These are phyloP conservation scores for Royoungia palumana DNA, from an alignment of 768 basidiomycete genomes.

Conservation along the genomic window DNA sequence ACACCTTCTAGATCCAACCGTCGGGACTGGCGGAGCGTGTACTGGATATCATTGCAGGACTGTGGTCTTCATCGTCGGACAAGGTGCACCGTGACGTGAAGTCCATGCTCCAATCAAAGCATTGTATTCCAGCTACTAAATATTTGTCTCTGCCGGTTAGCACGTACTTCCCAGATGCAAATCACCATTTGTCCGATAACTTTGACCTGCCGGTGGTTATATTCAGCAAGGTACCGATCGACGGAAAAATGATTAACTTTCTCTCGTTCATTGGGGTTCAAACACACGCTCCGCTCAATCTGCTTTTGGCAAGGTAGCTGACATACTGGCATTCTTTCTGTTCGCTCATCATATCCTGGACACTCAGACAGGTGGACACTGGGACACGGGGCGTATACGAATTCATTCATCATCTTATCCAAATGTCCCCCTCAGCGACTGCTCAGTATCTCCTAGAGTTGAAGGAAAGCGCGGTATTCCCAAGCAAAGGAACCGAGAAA, in stretches of 20 bases:
- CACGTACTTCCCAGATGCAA: too few species aligned
- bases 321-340: not conserved
- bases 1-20: conserved; percentile 50
- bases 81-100: conserved; percentile 39
- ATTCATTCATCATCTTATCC: conserved; percentile 78
- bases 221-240: too few species aligned
- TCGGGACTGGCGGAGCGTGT: conserved; percentile 77
- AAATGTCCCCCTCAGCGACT: conserved; percentile 36
- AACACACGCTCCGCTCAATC: too few species aligned
- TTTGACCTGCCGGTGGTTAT: too few species aligned
- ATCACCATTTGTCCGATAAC: too few species aligned
- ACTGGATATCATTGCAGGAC: conserved; percentile 53
- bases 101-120: conserved; percentile 35
- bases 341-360: not conserved
- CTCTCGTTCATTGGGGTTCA: too few species aligned
- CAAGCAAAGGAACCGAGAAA: conserved; percentile 42
- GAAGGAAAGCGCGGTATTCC: conserved; percentile 36
- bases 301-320: too few species aligned
- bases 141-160: too few species aligned
- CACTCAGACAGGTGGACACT: conserved; percentile 69
- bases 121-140: conserved; percentile 39
- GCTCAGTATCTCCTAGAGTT: not conserved
- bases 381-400: conserved; percentile 83
- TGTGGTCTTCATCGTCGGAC: conserved; percentile 59
- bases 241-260: too few species aligned